Evolutionary conservation across 306 rosid species (phyloP), one percentile per base, ranked within the genome.

Genomic region (Cotoneaster glaucophyllus): DNA sequence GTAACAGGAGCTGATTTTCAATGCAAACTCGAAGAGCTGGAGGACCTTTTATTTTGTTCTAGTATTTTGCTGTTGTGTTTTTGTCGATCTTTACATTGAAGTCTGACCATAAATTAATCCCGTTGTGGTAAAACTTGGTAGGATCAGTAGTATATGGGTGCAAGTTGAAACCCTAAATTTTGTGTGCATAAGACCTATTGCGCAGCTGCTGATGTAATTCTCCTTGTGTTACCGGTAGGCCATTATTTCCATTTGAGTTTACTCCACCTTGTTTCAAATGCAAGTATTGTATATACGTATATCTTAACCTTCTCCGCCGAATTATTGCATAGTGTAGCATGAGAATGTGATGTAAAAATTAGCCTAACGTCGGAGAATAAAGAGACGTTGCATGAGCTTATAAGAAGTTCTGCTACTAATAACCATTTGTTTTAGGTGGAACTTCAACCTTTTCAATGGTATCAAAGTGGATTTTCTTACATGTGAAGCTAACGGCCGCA

Each of bases 101-200:
- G 34, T 62, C 74, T 73, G 57, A 71, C 76, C 58, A 64, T 56
- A 52, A 53, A 29, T 29, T 29, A 54, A 76, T 75, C 52, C 52
- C 58, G 26, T 39, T 32, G 34, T 67, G 83, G 81, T 52, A 52
- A 57, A 65, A 50, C 64, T 32, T 63, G 37, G 73, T 72, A 43
- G 10, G 61, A 70, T 64, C 64, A 45, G 76, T 67, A 18, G 6
- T 43, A n/a, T 67, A 77, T 69, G 84, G 79, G 77, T 77, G 56
- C 15, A 39, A 41, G 45, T 37, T 54, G 62, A 39, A 76, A 73
- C 77, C 88, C 85, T 73, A 81, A 79, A 62, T 82, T 85, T 85
- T 85, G 85, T 79, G 78, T 75, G 78, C 85, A 73, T 56, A 54
- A 22, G 67, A 68, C 53, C 64, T 59, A 50, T 61, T 67, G 74